Percentiles rank a stretch among this genome's conserved stretches.
Conservation (phyloP, 768 basidiomycete species). For the Lactarius pseudohatsudake region DNA sequence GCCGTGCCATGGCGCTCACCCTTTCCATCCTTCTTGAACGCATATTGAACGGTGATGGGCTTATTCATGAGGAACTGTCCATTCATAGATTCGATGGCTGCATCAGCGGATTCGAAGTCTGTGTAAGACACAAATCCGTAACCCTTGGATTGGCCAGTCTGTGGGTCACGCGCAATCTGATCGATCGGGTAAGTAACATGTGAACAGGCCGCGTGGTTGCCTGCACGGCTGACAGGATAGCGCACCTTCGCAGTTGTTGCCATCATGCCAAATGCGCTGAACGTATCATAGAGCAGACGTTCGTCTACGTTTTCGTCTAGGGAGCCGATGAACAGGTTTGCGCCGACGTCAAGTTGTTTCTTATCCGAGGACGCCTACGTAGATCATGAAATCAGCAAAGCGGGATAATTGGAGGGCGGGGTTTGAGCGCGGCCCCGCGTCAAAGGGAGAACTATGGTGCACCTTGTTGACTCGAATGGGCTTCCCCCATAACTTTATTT, state of each 20-base stretch:
- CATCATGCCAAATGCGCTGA: conserved; percentile 92
- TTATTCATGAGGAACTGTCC: conserved; percentile 98
- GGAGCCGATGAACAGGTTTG: conserved; percentile 95
- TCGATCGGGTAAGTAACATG: conserved; percentile 15
- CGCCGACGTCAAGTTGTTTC: conserved; percentile 96
- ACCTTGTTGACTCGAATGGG: conserved; percentile 99
- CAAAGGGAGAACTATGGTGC: conserved; percentile 34
- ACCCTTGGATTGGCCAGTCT: conserved; percentile 85
- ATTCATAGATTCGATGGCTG: conserved; percentile 96
- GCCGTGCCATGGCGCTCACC: conserved; percentile 96
- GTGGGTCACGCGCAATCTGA: conserved; percentile 90
- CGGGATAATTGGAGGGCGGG: background rate
- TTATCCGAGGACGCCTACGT: conserved; percentile 92
- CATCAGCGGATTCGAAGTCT: conserved; percentile 96
- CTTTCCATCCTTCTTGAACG: conserved; percentile 99
- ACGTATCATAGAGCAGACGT: conserved; percentile 88
- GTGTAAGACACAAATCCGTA: conserved; percentile 98
- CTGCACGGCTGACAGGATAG: conserved; percentile 23
- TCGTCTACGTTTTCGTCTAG: conserved; percentile 96
- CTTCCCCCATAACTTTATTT: conserved; percentile 98
- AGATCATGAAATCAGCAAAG: conserved; percentile 1
- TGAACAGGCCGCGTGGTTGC: background rate
- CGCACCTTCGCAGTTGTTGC: conserved; percentile 85
- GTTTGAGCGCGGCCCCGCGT: conserved; percentile 12
- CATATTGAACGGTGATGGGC: conserved; percentile 94